These are phyloP conservation scores for Microascus cirrosus DNA, from an alignment of 2,329 filamentous ascomycete species.

Conservation along the genomic window DNA sequence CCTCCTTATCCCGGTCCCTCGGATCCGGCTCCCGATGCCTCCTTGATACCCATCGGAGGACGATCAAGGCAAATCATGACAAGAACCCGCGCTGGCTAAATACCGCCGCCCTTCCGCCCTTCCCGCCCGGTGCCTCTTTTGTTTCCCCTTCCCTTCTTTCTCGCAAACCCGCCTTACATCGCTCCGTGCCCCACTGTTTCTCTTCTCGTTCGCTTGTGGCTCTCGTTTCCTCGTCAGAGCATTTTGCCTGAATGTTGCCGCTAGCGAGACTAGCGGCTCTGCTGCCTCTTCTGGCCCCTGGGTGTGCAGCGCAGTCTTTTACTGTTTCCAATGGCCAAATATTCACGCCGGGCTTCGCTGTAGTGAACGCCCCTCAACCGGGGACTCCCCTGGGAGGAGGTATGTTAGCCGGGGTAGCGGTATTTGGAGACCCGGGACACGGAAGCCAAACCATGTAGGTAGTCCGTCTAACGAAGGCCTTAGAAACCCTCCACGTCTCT, in stretches of 20 bases:
- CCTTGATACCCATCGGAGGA: neutral
- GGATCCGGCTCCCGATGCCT: conserved; percentile 3
- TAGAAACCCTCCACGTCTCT: conserved; percentile 49
- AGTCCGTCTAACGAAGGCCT: conserved; percentile 14
- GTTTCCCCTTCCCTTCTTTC: neutral
- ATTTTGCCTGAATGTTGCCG: conserved; percentile 4
- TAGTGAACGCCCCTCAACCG: conserved; percentile 55
- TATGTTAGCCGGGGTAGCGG: conserved; percentile 20
- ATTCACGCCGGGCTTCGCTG: conserved; percentile 56
- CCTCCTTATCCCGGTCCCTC: neutral
- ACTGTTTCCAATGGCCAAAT: conserved; percentile 54
- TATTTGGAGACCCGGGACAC: neutral
- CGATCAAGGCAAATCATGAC: conserved; percentile 2
- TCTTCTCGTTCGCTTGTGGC: neutral
- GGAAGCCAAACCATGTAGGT: neutral
- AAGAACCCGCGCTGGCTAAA: conserved; percentile 3
- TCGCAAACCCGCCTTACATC: neutral
- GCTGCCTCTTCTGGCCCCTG: conserved; percentile 16
- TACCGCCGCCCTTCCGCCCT: neutral
- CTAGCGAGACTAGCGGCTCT: conserved; percentile 7
- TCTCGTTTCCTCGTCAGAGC: neutral
- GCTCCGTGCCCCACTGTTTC: neutral
- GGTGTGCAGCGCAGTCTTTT: conserved; percentile 30
- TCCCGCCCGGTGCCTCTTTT: neutral
- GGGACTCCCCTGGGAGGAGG: conserved; percentile 53